These are phyloP conservation scores for Eimeria maxima DNA, from an alignment of 169 alveolate genomes.

Conservation along the genomic window DNA sequence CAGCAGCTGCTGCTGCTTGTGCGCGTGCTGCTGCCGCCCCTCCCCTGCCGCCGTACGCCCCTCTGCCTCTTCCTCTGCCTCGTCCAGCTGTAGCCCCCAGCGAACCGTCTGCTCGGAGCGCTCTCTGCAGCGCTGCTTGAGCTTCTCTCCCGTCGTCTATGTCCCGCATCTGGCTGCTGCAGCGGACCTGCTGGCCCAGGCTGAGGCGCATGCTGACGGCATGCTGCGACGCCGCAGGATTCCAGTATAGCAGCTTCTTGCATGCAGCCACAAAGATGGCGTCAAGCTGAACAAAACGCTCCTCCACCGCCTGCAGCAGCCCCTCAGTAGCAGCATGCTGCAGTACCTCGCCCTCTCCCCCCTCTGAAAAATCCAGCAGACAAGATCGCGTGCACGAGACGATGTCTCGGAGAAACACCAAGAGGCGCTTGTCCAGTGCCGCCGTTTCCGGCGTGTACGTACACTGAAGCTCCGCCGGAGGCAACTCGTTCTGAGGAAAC, in stretches of 20 bases:
- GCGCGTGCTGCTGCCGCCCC: slow-evolving; percentile 22
- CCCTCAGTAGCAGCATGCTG: not conserved
- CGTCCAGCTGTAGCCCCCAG: slow-evolving; percentile 31
- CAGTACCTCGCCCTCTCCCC: slow-evolving; percentile 15
- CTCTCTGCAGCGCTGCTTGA: slow-evolving; percentile 56
- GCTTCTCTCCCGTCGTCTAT: slow-evolving; percentile 75
- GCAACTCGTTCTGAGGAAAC: slow-evolving; percentile 78
- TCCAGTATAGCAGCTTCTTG: slow-evolving; percentile 72
- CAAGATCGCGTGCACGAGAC: slow-evolving; percentile 53
- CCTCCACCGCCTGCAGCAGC: not conserved
- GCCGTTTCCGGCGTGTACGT: slow-evolving; percentile 74
- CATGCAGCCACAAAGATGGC: slow-evolving; percentile 70
- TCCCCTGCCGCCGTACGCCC: slow-evolving; percentile 65
- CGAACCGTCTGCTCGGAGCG: slow-evolving; percentile 36
- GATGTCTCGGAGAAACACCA: slow-evolving; percentile 52
- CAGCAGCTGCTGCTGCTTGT: not conserved
- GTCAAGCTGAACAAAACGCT: slow-evolving; percentile 32
- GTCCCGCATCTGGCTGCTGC: slow-evolving; percentile 76
- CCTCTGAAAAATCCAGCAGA: slow-evolving; percentile 7
- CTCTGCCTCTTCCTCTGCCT: slow-evolving; percentile 49
- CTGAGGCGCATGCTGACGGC: slow-evolving; percentile 76
- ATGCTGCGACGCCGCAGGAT: slow-evolving; percentile 69
- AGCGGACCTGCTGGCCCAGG: slow-evolving; percentile 78
- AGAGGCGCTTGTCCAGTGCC: slow-evolving; percentile 56
- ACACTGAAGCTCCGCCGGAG: slow-evolving; percentile 73